Percentiles rank a stretch among this genome's conserved stretches.
These are phyloP conservation scores for Pseudocercospora musae DNA, from an alignment of 2,329 filamentous ascomycete species.

Conservation along the genomic window DNA sequence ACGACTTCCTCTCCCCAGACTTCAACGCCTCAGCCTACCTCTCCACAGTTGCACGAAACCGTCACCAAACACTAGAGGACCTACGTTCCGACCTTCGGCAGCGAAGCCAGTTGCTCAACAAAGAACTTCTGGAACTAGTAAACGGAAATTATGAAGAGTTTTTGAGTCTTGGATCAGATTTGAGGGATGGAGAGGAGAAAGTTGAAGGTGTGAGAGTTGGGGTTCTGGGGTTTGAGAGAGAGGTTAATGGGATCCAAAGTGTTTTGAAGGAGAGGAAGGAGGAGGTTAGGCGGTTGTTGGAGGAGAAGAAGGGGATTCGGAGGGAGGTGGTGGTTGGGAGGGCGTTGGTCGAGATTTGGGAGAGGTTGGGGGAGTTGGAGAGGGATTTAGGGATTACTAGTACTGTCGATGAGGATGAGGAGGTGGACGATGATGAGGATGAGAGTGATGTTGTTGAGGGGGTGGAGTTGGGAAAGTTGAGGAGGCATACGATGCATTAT, in stretches of 20 bases:
- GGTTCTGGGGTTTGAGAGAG: conserved; percentile 77
- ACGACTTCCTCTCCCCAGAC: conserved; percentile 71
- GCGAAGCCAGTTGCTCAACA: conserved; percentile 72
- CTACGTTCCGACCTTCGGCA: conserved; percentile 81
- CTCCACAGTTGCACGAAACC: conserved; percentile 68
- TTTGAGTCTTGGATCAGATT: conserved; percentile 72
- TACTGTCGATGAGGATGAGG: conserved; percentile 32
- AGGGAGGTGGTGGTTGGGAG: conserved; percentile 61
- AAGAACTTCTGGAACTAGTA: conserved; percentile 88
- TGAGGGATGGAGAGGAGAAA: conserved; percentile 84
- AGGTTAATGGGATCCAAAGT: conserved; percentile 69
- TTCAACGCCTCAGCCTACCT: conserved; percentile 84
- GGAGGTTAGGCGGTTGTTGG: conserved; percentile 61
- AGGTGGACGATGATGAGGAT: conserved; percentile 31
- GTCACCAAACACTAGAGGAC: conserved; percentile 95
- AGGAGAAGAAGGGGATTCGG: conserved; percentile 65
- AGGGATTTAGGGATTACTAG: conserved; percentile 59
- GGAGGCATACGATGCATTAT: conserved; percentile 58
- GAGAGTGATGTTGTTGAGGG: conserved; percentile 34
- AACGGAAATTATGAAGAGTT: conserved; percentile 95
- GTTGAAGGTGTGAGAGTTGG: conserved; percentile 88
- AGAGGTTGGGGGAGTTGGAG: conserved; percentile 62
- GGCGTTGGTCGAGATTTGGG: conserved; percentile 63
- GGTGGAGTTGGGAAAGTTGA: conserved; percentile 44
- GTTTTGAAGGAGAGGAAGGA: conserved; percentile 61